phyloP scores from a whole-genome alignment of 2,329 filamentous ascomycete genomes.

The Phaeosphaeriaceae sp. region DNA sequence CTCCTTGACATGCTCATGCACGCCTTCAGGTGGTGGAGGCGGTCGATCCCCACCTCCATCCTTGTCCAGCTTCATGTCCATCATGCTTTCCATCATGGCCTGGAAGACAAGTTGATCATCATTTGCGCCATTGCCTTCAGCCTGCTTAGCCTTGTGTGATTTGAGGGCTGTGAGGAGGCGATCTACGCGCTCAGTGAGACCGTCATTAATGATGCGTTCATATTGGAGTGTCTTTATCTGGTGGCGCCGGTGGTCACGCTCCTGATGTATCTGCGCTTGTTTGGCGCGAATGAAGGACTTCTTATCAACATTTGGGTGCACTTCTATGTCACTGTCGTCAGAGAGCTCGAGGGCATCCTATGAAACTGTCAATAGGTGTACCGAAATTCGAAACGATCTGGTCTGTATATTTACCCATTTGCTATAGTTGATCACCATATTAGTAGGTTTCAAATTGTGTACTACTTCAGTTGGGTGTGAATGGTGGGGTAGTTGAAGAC shows the following conservation, averaged over 20 bases:
- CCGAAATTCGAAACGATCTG: too few relatives aligned
- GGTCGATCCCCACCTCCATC: conserved; percentile 56
- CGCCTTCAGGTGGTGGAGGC: conserved; percentile 78
- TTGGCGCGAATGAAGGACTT: conserved; percentile 98
- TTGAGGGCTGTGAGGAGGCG: conserved; percentile 76
- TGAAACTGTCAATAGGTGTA: too few relatives aligned
- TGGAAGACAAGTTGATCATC: conserved; percentile 84
- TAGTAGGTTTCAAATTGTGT: conserved; percentile 3
- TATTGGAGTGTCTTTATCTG: conserved; percentile 93
- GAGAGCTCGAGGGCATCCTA: conserved; percentile 92
- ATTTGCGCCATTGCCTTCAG: conserved; percentile 49
- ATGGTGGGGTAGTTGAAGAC: conserved; percentile 23
- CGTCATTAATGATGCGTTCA: conserved; percentile 91
- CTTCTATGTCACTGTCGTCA: conserved; percentile 97
- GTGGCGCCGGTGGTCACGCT: conserved; percentile 82
- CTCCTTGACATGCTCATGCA: conserved; percentile 75
- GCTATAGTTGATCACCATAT: conserved; percentile 71
- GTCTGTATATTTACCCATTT: conserved; percentile 65
- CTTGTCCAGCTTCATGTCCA: conserved; percentile 62
- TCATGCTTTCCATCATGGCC: conserved; percentile 80
- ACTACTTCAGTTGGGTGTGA: conserved; percentile 20
- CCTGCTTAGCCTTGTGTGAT: conserved; percentile 65
- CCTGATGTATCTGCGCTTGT: conserved; percentile 94
- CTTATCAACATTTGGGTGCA: conserved; percentile 99
- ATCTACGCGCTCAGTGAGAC: conserved; percentile 83